These are phyloP conservation scores for Globisporangium middletonii DNA, from an alignment of 352 stramenopile genomes.

Conservation along the genomic window DNA sequence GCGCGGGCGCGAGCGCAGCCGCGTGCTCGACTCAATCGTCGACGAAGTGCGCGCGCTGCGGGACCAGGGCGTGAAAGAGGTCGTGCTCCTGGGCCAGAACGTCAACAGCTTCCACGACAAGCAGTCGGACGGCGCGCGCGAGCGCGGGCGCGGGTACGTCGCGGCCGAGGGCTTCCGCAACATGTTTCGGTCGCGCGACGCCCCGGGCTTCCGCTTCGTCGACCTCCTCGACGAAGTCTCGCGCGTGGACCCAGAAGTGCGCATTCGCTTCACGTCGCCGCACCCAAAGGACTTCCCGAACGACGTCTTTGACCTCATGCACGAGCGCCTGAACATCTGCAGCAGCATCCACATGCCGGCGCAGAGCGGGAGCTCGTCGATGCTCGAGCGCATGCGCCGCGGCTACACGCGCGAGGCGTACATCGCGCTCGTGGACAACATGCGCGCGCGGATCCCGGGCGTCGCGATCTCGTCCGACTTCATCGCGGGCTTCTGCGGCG, in stretches of 20 bases:
- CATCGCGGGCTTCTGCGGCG: constrained; percentile 98
- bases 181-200: constrained; percentile 88
- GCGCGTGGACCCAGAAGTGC: constrained; percentile 91
- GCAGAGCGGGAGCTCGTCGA: constrained; percentile 91
- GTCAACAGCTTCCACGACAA: constrained; percentile 99
- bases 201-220: constrained; percentile 93
- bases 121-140: constrained; percentile 55
- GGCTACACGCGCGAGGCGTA: constrained; percentile 98
- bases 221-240: constrained; percentile 95
- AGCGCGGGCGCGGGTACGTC: constrained; percentile 71
- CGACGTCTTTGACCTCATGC: constrained; percentile 86
- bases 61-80: constrained; percentile 94
- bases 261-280: constrained; percentile 98
- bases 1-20: constrained; percentile 92
- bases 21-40: constrained; percentile 91
- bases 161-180: constrained; percentile 93
- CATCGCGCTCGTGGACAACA: constrained; percentile 92
- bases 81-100: constrained; percentile 99
- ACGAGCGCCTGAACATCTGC: constrained; percentile 95
- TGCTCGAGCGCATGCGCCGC: constrained; percentile 92
- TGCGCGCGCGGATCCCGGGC: constrained; percentile 75
- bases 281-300: constrained; percentile 99
- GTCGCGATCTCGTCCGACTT: constrained; percentile 94
- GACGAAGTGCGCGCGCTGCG: constrained; percentile 90
- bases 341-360: constrained; percentile 97